Percentiles rank a stretch among this genome's conserved stretches.
These are phyloP conservation scores for Thalassiosira mediterranea DNA, from an alignment of 352 stramenopile species.

Conservation along the genomic window DNA sequence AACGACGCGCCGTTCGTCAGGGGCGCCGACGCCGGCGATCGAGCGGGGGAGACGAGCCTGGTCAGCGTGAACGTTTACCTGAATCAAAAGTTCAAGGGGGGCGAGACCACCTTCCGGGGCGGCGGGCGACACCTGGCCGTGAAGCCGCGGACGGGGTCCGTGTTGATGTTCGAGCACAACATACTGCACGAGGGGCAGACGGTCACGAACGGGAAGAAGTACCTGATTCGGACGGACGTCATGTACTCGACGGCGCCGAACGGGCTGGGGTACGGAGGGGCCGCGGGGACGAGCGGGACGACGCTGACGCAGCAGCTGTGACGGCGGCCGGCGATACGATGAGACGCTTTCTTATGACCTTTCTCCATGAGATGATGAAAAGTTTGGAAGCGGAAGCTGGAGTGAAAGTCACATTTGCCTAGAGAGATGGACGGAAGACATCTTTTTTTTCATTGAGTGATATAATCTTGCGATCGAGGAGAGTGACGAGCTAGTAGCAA, in stretches of 20 bases:
- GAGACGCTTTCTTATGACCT: too few species aligned
- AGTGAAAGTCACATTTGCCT: too few species aligned
- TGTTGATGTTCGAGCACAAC: conserved; percentile 66
- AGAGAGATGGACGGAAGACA: too few species aligned
- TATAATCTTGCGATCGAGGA: too few species aligned
- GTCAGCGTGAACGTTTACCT: conserved; percentile 56
- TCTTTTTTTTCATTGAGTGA: too few species aligned
- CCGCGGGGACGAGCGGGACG: not conserved
- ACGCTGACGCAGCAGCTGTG: not conserved
- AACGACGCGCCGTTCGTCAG: conserved; percentile 41
- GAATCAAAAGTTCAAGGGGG: conserved; percentile 65
- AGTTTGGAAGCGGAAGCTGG: too few species aligned
- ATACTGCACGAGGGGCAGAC: conserved; percentile 42
- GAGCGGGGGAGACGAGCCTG: conserved; percentile 28
- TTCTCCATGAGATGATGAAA: too few species aligned
- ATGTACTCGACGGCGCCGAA: conserved; percentile 39
- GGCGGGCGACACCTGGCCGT: conserved; percentile 29
- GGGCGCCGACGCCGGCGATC: conserved; percentile 11
- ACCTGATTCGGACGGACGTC: conserved; percentile 55
- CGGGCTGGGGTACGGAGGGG: too few species aligned
- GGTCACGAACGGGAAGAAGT: conserved; percentile 53
- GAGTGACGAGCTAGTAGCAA: too few species aligned
- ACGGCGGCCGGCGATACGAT: too few species aligned
- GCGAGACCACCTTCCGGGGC: conserved; percentile 38
- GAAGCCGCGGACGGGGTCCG: conserved; percentile 44